These are phyloP conservation scores for Colletotrichum truncatum DNA, from an alignment of 2,329 filamentous ascomycete genomes.

Conservation along the genomic window DNA sequence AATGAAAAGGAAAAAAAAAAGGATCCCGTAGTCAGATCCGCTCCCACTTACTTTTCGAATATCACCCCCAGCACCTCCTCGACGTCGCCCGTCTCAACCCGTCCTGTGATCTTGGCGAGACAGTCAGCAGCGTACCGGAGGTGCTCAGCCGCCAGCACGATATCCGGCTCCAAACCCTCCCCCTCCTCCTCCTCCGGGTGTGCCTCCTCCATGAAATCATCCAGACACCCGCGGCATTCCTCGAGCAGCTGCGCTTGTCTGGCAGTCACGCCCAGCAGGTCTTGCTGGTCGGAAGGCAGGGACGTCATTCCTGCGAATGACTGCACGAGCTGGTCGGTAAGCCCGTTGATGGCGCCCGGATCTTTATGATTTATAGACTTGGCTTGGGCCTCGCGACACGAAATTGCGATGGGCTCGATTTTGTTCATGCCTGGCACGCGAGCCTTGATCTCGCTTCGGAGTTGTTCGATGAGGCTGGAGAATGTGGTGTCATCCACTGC, in stretches of 20 bases:
- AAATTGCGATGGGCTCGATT: constrained; percentile 67
- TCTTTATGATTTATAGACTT: constrained; percentile 44
- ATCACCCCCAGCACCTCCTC: constrained; percentile 97
- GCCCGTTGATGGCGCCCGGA: constrained; percentile 72
- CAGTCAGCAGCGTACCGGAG: constrained; percentile 82
- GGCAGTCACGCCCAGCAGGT: constrained; percentile 89
- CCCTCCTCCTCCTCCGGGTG: constrained; percentile 40
- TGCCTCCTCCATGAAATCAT: constrained; percentile 75
- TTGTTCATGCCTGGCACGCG: constrained; percentile 50
- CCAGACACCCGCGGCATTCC: constrained; percentile 76
- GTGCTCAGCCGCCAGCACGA: constrained; percentile 90
- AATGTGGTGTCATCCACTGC: constrained; percentile 47
- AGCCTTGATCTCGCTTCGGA: constrained; percentile 47
- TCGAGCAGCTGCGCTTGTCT: constrained; percentile 85
- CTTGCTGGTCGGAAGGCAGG: constrained; percentile 77
- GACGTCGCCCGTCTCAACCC: constrained; percentile 85
- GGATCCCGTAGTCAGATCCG: too few species aligned
- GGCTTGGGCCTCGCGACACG: constrained; percentile 71
- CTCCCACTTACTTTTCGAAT: constrained; percentile 95
- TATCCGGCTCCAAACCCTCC: constrained; percentile 81
- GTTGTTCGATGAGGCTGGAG: constrained; percentile 47
- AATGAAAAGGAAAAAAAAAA: too few species aligned
- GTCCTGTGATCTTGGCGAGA: constrained; percentile 88
- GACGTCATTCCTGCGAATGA: constrained; percentile 78
- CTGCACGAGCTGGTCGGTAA: constrained; percentile 73